Evolutionary conservation across 176 grass and related monocot species (phyloP), one percentile per base, ranked within the genome.

Genomic region (Bolboschoenus planiculmis): DNA sequence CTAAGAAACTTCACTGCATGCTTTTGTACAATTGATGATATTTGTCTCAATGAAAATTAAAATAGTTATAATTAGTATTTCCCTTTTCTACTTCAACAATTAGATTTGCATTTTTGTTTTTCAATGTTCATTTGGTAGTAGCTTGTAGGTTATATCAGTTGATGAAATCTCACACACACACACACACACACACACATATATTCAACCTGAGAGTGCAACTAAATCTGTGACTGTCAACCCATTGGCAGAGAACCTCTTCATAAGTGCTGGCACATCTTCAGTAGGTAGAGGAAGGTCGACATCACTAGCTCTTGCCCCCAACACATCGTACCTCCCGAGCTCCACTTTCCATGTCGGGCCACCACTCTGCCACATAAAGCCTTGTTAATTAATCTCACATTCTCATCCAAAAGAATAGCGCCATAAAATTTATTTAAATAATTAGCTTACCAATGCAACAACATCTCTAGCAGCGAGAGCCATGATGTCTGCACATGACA

Each of bases 121-220:
- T n/a, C n/a, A n/a, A n/a, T n/a, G n/a, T n/a, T n/a, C n/a, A 57
- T 57, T 57, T 8, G 18, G 5, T n/a, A n/a, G 55, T 21, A 57
- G n/a, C 2, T 24, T 57, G 55, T 57, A 0, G 20, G 20, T 57
- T 57, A 57, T 23, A 57, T 56, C 55, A 1, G 55, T 56, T 23
- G 20, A 56, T 21, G 0, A 24, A 24, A 57, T 8, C 7, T n/a
- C n/a, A n/a, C n/a, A n/a, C n/a, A n/a, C n/a, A n/a, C n/a, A n/a
- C n/a, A n/a, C n/a, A n/a, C n/a, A n/a, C n/a, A n/a, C 7, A 7
- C 3, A 21, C 5, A 21, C 23, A 37, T 31, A 15, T n/a, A n/a
- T n/a, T 15, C 37, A 30, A 93, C 93, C 93, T 61, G 93, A 95
- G 62, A 95, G 93, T 2, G 88, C 90, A 79, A 95, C 86, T 86